Percentiles rank a stretch among this genome's conserved stretches.
These are phyloP conservation scores for Corinectria fuckeliana DNA, from an alignment of 2,329 filamentous ascomycete species.

Conservation along the genomic window DNA sequence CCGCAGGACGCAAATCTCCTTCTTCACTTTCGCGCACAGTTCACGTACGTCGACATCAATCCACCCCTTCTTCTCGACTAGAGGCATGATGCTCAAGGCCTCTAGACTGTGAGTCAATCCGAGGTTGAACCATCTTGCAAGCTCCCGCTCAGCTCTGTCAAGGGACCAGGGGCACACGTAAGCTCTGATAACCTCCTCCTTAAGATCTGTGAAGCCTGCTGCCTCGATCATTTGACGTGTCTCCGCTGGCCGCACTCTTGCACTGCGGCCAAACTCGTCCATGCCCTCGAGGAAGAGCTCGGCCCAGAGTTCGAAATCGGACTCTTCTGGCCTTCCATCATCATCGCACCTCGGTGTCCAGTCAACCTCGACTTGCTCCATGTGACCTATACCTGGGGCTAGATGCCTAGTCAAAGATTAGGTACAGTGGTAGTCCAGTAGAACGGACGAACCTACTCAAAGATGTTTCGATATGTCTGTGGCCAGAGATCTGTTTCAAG, in stretches of 20 bases:
- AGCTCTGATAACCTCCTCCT: conserved; percentile 70
- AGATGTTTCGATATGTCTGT: conserved; percentile 73
- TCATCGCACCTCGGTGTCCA: conserved; percentile 77
- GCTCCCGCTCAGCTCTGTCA: conserved; percentile 68
- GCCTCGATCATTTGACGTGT: conserved; percentile 67
- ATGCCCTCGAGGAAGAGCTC: conserved; percentile 72
- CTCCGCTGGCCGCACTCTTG: conserved; percentile 60
- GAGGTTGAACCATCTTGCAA: conserved; percentile 85
- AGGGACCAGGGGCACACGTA: conserved; percentile 77
- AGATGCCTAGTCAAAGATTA: conserved; percentile 65
- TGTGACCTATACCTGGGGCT: conserved; percentile 73
- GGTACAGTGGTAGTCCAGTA: background rate
- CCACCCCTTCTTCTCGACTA: conserved; percentile 60
- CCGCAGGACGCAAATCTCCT: conserved; percentile 71
- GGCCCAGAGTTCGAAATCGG: conserved; percentile 73
- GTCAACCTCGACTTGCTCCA: conserved; percentile 93
- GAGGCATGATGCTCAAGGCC: conserved; percentile 74
- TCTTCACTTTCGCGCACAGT: conserved; percentile 67
- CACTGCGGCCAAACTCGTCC: conserved; percentile 66
- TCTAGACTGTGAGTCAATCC: conserved; percentile 76
- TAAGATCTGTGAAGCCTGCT: conserved; percentile 82
- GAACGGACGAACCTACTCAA: conserved; percentile 57
- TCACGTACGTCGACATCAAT: conserved; percentile 66
- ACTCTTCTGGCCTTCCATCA: conserved; percentile 62
- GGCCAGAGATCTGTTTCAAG: conserved; percentile 73